Conservation (phyloP, 83 land plant species). For the Isoetes engelmannii region DNA sequence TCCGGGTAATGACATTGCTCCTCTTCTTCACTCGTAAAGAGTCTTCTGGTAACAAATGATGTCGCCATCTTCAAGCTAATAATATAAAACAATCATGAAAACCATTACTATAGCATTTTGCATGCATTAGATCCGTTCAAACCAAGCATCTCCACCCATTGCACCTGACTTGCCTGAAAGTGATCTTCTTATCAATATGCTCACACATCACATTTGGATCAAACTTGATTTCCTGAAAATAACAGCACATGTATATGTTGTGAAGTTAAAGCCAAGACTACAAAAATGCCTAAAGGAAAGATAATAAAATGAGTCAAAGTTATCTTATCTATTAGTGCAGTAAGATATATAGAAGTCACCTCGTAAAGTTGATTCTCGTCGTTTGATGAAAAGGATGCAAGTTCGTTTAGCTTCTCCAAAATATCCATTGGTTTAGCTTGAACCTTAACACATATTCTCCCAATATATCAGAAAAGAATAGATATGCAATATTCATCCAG, state of each 20-base stretch:
- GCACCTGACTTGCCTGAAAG: slow-evolving; percentile 92
- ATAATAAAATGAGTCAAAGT: neutral
- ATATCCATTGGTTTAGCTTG: slow-evolving; percentile 70
- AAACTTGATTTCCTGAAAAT: slow-evolving; percentile 87
- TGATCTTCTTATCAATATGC: slow-evolving; percentile 62
- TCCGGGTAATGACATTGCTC: slow-evolving; percentile 65
- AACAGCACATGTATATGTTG: neutral
- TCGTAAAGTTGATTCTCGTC: slow-evolving; percentile 90
- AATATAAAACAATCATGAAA: neutral
- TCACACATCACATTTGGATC: slow-evolving; percentile 98
- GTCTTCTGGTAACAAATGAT: slow-evolving; percentile 86
- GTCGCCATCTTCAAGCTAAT: slow-evolving; percentile 95
- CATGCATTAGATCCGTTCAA: neutral
- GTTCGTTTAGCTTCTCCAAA: slow-evolving; percentile 58
- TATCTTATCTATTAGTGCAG: neutral
- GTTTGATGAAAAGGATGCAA: slow-evolving; percentile 82
- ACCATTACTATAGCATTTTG: neutral
- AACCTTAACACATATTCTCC: slow-evolving; percentile 76
- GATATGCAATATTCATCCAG: neutral
- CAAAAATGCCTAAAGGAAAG: neutral
- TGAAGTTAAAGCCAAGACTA: slow-evolving; percentile 2
- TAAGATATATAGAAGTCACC: slow-evolving; percentile 28
- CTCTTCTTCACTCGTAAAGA: slow-evolving; percentile 41
- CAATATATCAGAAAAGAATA: slow-evolving; percentile 58
- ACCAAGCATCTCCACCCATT: neutral